Conservation (phyloP, 129 eudicot genomes). For the Rutidosis leptorrhynchoides region DNA sequence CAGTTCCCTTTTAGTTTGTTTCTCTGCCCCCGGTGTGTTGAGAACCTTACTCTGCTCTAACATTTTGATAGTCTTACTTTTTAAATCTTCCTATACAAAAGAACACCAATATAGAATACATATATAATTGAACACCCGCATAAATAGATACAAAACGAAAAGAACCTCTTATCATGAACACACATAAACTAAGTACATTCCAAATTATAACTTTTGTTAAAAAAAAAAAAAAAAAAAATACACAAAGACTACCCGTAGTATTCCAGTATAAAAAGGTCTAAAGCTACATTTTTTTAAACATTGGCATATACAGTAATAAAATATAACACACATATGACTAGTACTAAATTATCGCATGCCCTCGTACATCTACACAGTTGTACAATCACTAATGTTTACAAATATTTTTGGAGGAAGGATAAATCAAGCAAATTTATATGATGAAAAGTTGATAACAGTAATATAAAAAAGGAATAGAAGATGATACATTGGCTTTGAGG, state of each 20-base stretch:
- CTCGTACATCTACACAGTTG: neutral
- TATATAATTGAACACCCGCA: neutral
- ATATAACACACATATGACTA: too few relatives aligned
- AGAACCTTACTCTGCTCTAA: constrained; percentile 96
- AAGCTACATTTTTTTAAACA: neutral
- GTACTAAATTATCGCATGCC: neutral
- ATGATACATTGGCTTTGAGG: constrained; percentile 88
- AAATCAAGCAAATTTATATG: neutral
- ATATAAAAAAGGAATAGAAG: neutral
- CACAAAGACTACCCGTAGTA: neutral
- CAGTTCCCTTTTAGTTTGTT: constrained; percentile 91
- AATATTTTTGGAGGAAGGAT: too few relatives aligned
- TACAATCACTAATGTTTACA: neutral
- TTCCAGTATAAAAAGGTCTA: neutral
- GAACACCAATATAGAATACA: neutral
- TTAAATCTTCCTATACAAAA: constrained; percentile 73
- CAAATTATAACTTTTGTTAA: neutral
- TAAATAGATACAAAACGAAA: neutral
- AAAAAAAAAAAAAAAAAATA: too few relatives aligned
- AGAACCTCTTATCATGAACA: neutral
- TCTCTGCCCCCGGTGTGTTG: constrained; percentile 93
- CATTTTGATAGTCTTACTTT: constrained; percentile 83
- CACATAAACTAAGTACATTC: neutral
- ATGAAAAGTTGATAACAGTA: neutral
- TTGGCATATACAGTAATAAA: too few relatives aligned